Evolutionary conservation across 2,329 filamentous ascomycete genomes (phyloP), one percentile per base, ranked within the genome.

Genomic region (Aureobasidium melanogenum): DNA sequence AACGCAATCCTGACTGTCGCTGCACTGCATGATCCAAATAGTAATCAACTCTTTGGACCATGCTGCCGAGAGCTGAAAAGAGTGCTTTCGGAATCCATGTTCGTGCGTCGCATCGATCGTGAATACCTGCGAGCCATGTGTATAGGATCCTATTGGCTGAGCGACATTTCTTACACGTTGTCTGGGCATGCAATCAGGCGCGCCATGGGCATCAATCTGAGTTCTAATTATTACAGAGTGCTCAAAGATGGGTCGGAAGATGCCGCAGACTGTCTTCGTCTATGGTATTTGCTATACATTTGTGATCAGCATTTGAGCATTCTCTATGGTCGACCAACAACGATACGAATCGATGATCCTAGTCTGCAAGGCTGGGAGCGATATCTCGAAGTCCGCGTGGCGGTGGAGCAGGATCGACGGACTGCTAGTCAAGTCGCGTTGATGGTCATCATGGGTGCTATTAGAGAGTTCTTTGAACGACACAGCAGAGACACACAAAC

Each of bases 261-360:
- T 46, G 76, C 76, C 0, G 75, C 77, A 61, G 82, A 85, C 62
- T 78, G 79, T 38, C 77, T 84, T 4, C 76, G 84, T 22, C 70
- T 86, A 14, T 86, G 84, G 84, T 86, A 85, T 68, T 69, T 85
- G 36, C 71, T 85, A 0, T 87, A 86, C 66, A 82, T 86, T 1
- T 86, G 84, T 66, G 84, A 87, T 66, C 84, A 86, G 63, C 84
- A 87, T 68, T 82, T 86, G 30, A 83, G 82, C 19, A 85, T 84
- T 24, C 73, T 84, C 0, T 85, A 86, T 59, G 82, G 82, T 2
- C 75, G 84, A 2, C 81, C 82, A 1, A 80, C 82, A 0, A 79
- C 84, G 9, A 80, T 85, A 22, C 52, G 65, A 0, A 80, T 81
- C 30, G 83, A 85, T 56, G 82, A 86, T 59, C 71, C 76, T 15